These are phyloP conservation scores for Microsporum canis DNA, from an alignment of 2,329 filamentous ascomycete species.

Conservation along the genomic window DNA sequence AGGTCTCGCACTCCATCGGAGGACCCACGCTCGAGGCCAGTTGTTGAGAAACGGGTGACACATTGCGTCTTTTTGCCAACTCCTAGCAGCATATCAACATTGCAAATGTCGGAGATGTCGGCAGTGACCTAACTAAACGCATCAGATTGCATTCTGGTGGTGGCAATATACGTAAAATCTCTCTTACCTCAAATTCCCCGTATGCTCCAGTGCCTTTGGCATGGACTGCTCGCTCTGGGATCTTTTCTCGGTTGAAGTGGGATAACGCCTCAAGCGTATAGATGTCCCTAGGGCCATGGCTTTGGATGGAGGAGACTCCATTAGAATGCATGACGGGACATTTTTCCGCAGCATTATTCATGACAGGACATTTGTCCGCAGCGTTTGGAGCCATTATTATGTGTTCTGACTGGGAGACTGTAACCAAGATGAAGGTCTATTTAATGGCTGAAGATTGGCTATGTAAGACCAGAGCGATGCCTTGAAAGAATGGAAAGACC, in stretches of 20 bases:
- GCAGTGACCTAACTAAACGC: neutral
- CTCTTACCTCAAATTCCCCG: conserved; percentile 28
- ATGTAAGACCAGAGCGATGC: neutral
- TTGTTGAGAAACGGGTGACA: conserved; percentile 3
- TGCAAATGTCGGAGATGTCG: conserved; percentile 5
- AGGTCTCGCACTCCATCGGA: conserved; percentile 2
- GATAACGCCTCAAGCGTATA: neutral
- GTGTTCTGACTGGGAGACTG: neutral
- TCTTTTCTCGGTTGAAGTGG: conserved; percentile 33
- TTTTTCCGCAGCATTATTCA: neutral
- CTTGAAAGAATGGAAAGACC: neutral
- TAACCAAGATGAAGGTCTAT: too few relatives aligned
- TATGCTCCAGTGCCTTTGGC: conserved; percentile 34
- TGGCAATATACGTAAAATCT: too few relatives aligned
- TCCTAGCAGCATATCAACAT: conserved; percentile 2
- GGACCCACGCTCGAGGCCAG: conserved; percentile 3
- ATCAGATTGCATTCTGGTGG: neutral
- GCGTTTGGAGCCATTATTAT: neutral
- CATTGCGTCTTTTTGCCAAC: conserved; percentile 4
- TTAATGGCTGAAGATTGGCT: neutral
- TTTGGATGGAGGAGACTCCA: neutral
- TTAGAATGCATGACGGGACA: neutral
- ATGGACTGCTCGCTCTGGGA: conserved; percentile 35
- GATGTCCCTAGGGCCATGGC: neutral
- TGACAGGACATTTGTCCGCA: neutral